phyloP scores from a whole-genome alignment of 805 yeast genomes.

The Helenozyma rhizophorensis region DNA sequence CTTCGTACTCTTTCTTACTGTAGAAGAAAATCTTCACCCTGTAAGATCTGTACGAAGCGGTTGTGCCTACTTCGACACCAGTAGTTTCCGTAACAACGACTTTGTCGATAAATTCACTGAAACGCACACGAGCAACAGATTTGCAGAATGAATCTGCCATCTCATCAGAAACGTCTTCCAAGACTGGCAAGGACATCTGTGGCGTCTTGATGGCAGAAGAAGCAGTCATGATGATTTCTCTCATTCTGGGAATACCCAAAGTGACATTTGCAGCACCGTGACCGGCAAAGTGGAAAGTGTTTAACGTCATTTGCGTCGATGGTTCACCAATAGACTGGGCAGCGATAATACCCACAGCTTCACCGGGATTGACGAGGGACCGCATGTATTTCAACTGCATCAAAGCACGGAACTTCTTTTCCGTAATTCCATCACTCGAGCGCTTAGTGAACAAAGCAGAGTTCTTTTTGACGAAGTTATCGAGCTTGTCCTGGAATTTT shows the following conservation, averaged over 20 bases:
- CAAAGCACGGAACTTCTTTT: constrained; percentile 86
- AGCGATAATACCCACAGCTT: constrained; percentile 96
- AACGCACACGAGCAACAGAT: constrained; percentile 75
- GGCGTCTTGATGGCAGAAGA: constrained; percentile 96
- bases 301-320: constrained; percentile 97
- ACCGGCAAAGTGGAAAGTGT: constrained; percentile 98
- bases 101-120: constrained; percentile 84
- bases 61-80: constrained; percentile 49
- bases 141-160: constrained; percentile 92
- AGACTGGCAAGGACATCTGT: constrained; percentile 91
- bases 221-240: constrained; percentile 99
- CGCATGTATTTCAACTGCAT: constrained; percentile 99
- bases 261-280: constrained; percentile 99
- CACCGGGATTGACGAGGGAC: constrained; percentile 93
- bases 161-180: constrained; percentile 73
- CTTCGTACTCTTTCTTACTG: constrained; percentile 68
- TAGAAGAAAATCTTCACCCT: constrained; percentile 71
- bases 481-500: constrained; percentile 76
- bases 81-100: constrained; percentile 87
- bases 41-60: constrained; percentile 63
- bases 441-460: constrained; percentile 50
- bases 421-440: constrained; percentile 51
- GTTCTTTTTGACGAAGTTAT: constrained; percentile 57
- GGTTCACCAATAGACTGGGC: constrained; percentile 99
- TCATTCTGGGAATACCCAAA: constrained; percentile 98